Percentiles rank a stretch among this genome's conserved stretches.
phyloP scores from a whole-genome alignment of 345 rosid genomes.

The Clarkia xantiana region DNA sequence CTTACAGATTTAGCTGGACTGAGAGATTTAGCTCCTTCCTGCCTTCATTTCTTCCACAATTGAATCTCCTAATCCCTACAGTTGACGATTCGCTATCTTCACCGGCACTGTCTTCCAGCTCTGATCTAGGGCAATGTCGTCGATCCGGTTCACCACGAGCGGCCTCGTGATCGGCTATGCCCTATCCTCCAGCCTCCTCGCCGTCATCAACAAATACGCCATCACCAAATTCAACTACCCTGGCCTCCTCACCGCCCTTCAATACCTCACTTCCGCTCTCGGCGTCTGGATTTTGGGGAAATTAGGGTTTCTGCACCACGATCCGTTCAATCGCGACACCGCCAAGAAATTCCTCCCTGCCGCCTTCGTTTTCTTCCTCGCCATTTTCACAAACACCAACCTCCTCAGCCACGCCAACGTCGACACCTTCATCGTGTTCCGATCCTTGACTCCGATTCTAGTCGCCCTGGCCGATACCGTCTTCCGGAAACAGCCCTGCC shows the following conservation, averaged over 20 bases:
- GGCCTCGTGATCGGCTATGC: conserved; percentile 84
- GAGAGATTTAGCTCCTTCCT: too few relatives aligned
- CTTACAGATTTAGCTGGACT: too few relatives aligned
- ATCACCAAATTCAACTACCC: conserved; percentile 83
- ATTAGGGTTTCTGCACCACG: conserved; percentile 65
- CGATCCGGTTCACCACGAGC: conserved; percentile 49
- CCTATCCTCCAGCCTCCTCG: conserved; percentile 89
- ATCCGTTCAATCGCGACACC: conserved; percentile 51
- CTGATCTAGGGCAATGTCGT: conserved; percentile 15
- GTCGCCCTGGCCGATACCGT: conserved; percentile 82
- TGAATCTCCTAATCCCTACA: too few relatives aligned
- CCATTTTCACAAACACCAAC: conserved; percentile 91
- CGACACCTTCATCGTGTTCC: conserved; percentile 83
- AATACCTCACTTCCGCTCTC: conserved; percentile 62
- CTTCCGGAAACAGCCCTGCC: conserved; percentile 72
- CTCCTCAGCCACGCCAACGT: conserved; percentile 96
- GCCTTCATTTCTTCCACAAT: too few relatives aligned
- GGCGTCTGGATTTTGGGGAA: conserved; percentile 82
- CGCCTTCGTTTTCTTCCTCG: conserved; percentile 79
- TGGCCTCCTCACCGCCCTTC: conserved; percentile 80
- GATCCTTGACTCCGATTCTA: conserved; percentile 86
- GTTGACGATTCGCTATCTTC: too few relatives aligned
- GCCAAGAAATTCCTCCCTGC: conserved; percentile 97
- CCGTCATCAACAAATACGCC: conserved; percentile 89
- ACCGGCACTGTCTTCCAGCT: too few relatives aligned